Percentiles rank a stretch among this genome's conserved stretches.
Conservation (phyloP, 192 early-diverging fungal genomes). For the Mortierella alpina region DNA sequence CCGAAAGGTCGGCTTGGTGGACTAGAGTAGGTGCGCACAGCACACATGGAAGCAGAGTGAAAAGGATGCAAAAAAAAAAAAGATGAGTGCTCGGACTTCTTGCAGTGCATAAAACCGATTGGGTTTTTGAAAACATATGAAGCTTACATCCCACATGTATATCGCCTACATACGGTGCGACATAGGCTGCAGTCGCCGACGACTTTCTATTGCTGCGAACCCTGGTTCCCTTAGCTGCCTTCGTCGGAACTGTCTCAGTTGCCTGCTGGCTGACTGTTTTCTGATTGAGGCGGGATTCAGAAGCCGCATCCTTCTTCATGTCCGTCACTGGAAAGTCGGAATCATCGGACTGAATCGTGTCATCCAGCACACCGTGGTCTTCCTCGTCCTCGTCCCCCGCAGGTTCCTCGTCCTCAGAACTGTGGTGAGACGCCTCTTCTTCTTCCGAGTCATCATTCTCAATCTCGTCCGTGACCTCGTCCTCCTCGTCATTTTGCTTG, state of each 20-base stretch:
- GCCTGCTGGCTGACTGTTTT: neutral
- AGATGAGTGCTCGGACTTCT: neutral
- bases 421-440: neutral
- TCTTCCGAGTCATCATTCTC: conserved; percentile 28
- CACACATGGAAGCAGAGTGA: neutral
- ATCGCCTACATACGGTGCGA: conserved; percentile 29
- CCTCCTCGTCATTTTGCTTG: conserved; percentile 1
- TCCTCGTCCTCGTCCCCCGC: conserved; percentile 2
- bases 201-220: conserved; percentile 1
- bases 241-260: neutral
- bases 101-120: neutral
- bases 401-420: conserved; percentile 11
- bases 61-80: neutral
- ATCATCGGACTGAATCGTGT: conserved; percentile 36
- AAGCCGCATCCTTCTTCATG: too few species aligned
- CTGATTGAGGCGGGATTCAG: neutral
- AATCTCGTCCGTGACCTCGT: conserved; percentile 14
- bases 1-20: conserved; percentile 36
- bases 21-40: conserved; percentile 3
- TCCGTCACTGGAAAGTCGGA: too few species aligned
- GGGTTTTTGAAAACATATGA: neutral
- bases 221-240: neutral
- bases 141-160: conserved; percentile 46
- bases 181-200: neutral
- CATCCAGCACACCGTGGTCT: conserved; percentile 3